These are phyloP conservation scores for Epichloe scottii DNA, from an alignment of 2,329 filamentous ascomycete genomes.

Conservation along the genomic window DNA sequence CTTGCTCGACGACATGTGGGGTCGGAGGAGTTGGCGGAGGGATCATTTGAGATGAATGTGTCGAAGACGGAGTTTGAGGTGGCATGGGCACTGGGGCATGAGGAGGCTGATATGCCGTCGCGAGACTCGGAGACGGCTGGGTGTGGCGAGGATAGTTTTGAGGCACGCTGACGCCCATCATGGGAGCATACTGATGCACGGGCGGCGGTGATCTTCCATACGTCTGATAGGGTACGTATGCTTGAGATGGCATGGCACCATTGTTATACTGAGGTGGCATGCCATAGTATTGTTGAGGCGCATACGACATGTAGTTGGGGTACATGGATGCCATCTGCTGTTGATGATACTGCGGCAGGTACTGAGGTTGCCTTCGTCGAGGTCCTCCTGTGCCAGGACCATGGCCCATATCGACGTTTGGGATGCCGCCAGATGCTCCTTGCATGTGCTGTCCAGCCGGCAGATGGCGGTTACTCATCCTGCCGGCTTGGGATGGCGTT, in stretches of 20 bases:
- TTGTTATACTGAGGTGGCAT: conserved; percentile 49
- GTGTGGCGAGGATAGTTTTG: conserved; percentile 35
- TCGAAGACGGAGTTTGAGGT: conserved; percentile 41
- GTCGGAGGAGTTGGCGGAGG: conserved; percentile 35
- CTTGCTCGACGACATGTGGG: conserved; percentile 25
- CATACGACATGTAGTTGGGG: conserved; percentile 38
- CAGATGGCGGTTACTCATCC: conserved; percentile 68
- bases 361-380: conserved; percentile 25
- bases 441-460: conserved; percentile 59
- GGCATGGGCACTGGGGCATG: conserved; percentile 28
- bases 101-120: conserved; percentile 45
- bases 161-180: conserved; percentile 33
- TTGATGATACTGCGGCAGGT: conserved; percentile 25
- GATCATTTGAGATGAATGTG: conserved; percentile 31
- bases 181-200: conserved; percentile 43
- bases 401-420: conserved; percentile 22
- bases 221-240: conserved; percentile 36
- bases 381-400: conserved; percentile 23
- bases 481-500: conserved; percentile 48
- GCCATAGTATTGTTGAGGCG: conserved; percentile 33
- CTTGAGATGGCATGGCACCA: conserved; percentile 30
- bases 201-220: conserved; percentile 37
- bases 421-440: conserved; percentile 25
- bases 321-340: conserved; percentile 34
- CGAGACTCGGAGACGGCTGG: conserved; percentile 40